These are phyloP conservation scores for Naganishia kalamii DNA, from an alignment of 768 basidiomycete species.

Conservation along the genomic window DNA sequence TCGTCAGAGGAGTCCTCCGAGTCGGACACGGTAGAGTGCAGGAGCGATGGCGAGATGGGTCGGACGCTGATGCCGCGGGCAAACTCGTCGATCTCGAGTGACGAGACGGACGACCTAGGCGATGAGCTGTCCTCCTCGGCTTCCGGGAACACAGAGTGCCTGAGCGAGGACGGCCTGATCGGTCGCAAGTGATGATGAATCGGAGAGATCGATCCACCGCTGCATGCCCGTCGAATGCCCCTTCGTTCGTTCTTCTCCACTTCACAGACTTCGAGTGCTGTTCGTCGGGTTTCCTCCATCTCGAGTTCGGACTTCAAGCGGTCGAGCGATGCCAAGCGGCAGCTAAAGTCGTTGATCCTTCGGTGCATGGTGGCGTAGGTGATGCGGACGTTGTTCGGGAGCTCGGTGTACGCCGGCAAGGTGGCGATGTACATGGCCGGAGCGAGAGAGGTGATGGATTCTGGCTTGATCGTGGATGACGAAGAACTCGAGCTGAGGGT, in stretches of 20 bases:
- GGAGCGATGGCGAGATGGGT: constrained; percentile 7
- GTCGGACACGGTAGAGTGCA: neutral
- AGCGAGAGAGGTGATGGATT: constrained; percentile 28
- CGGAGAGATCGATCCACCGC: neutral
- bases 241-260: constrained; percentile 31
- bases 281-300: constrained; percentile 40
- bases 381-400: constrained; percentile 31
- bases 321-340: constrained; percentile 32
- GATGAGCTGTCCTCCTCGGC: neutral
- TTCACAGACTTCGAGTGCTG: constrained; percentile 37
- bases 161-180: neutral
- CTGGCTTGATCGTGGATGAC: constrained; percentile 10
- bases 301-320: constrained; percentile 35
- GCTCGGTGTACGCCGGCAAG: constrained; percentile 25
- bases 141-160: neutral
- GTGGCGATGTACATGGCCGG: constrained; percentile 29
- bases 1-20: neutral
- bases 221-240: constrained; percentile 33
- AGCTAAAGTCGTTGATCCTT: constrained; percentile 26
- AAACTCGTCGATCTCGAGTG: constrained; percentile 3
- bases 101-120: neutral
- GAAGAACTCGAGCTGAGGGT: neutral
- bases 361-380: constrained; percentile 28
- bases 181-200: neutral
- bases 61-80: neutral